These are phyloP conservation scores for Wallacemonas sp. DNA, from an alignment of 208 protist species.

Conservation along the genomic window DNA sequence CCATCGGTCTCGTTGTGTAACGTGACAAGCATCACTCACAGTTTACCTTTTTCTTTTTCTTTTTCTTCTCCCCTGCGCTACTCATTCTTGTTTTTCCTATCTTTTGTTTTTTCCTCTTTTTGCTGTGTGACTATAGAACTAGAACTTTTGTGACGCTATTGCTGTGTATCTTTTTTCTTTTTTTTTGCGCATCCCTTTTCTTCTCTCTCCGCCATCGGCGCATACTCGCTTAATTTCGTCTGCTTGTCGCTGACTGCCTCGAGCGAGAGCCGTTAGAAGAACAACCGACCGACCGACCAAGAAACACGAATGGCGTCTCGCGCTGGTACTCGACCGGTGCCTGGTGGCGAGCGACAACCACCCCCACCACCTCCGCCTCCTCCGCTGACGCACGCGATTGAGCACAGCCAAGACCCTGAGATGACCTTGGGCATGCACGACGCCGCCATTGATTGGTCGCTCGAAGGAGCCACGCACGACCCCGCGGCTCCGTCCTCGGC, in stretches of 20 bases:
- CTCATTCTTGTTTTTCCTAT: constrained; percentile 6
- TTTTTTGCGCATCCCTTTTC: too few species aligned
- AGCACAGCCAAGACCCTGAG: not conserved
- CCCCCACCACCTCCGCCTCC: not conserved
- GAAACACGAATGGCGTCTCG: too few species aligned
- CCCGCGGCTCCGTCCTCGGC: not conserved
- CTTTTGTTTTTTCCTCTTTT: constrained; percentile 8
- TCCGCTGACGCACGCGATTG: not conserved
- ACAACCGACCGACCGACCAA: too few species aligned
- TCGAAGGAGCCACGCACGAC: too few species aligned
- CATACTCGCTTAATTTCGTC: too few species aligned
- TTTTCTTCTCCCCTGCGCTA: not conserved
- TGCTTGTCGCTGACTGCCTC: too few species aligned
- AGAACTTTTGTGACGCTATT: too few species aligned
- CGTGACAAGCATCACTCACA: not conserved
- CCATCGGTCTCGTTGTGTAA: not conserved
- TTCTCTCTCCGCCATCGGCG: too few species aligned
- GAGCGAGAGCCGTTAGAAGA: too few species aligned
- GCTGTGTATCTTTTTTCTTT: too few species aligned
- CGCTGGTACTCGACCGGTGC: not conserved
- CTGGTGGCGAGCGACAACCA: not conserved
- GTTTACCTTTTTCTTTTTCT: constrained; percentile 1
- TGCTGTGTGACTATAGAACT: not conserved
- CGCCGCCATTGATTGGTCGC: not conserved
- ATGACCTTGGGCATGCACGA: not conserved